These are phyloP conservation scores for Lasiodiplodia gonubiensis DNA, from an alignment of 2,329 filamentous ascomycete species.

Conservation along the genomic window DNA sequence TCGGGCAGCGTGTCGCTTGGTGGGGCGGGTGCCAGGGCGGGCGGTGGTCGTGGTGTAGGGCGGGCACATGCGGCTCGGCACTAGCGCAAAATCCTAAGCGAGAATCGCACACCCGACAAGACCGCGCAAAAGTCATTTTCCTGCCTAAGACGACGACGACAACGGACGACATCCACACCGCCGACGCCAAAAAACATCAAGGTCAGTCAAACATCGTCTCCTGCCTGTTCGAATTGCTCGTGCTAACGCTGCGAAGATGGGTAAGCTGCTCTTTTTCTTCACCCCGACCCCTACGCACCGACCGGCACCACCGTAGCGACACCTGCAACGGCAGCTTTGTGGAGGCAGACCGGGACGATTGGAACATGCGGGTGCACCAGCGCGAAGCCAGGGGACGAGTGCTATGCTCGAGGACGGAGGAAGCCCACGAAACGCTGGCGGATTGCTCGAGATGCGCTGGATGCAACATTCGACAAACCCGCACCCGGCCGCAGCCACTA, in stretches of 20 bases:
- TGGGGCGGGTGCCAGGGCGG: conserved; percentile 5
- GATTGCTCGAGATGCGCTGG: not conserved
- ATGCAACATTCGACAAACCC: not conserved
- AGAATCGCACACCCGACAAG: conserved; percentile 26
- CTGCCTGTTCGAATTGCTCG: not conserved
- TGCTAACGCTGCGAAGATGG: conserved; percentile 31
- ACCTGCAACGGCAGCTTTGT: conserved; percentile 14
- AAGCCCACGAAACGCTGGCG: not conserved
- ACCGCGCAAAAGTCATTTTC: conserved; percentile 38
- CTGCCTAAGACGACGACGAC: conserved; percentile 30
- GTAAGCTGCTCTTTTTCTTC: conserved; percentile 29
- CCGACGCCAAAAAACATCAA: conserved; percentile 30
- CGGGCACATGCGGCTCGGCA: conserved; percentile 24
- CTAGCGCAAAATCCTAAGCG: conserved; percentile 28
- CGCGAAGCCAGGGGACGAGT: not conserved
- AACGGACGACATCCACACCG: conserved; percentile 28
- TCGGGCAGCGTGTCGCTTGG: conserved; percentile 17
- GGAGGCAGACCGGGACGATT: conserved; percentile 2
- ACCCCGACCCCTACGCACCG: conserved; percentile 15
- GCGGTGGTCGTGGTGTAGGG: conserved; percentile 1
- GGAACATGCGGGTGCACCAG: not conserved
- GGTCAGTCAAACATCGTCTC: conserved; percentile 17
- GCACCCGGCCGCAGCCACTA: not conserved
- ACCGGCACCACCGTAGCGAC: conserved; percentile 8
- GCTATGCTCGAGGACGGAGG: not conserved